Evolutionary conservation across 345 rosid species (phyloP).

Genomic region (Populus alba): DNA sequence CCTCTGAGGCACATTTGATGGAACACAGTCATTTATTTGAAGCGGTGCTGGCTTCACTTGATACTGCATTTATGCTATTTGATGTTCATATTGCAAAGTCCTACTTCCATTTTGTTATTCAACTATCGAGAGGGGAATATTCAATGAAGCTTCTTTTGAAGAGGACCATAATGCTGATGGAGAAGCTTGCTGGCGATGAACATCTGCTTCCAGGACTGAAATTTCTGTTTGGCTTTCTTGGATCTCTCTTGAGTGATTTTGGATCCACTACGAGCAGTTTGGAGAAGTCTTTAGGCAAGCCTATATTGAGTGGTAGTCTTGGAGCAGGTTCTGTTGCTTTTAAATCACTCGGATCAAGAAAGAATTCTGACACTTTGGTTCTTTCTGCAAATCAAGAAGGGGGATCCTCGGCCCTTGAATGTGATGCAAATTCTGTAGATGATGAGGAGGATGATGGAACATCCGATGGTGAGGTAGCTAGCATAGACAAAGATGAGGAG

Average conservation of each 20-base stretch:
- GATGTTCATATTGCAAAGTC: constrained; percentile 74
- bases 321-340: constrained; percentile 46
- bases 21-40: constrained; percentile 76
- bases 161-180: constrained; percentile 66
- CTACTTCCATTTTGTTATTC: constrained; percentile 73
- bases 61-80: constrained; percentile 70
- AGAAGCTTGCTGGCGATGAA: constrained; percentile 67
- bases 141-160: constrained; percentile 63
- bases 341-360: constrained; percentile 60
- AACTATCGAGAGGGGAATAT: constrained; percentile 67
- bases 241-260: constrained; percentile 60
- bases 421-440: constrained; percentile 93
- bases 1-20: constrained; percentile 39
- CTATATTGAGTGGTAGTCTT: constrained; percentile 42
- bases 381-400: constrained; percentile 73
- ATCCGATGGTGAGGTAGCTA: constrained; percentile 96
- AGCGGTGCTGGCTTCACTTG: constrained; percentile 73
- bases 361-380: constrained; percentile 64
- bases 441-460: constrained; percentile 99
- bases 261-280: constrained; percentile 45
- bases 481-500: constrained; percentile 95
- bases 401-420: constrained; percentile 64
- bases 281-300: constrained; percentile 50
- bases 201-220: constrained; percentile 71
- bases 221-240: constrained; percentile 80